phyloP scores from a whole-genome alignment of 2,329 filamentous ascomycete genomes.

The Aspergillus spinulosporus region DNA sequence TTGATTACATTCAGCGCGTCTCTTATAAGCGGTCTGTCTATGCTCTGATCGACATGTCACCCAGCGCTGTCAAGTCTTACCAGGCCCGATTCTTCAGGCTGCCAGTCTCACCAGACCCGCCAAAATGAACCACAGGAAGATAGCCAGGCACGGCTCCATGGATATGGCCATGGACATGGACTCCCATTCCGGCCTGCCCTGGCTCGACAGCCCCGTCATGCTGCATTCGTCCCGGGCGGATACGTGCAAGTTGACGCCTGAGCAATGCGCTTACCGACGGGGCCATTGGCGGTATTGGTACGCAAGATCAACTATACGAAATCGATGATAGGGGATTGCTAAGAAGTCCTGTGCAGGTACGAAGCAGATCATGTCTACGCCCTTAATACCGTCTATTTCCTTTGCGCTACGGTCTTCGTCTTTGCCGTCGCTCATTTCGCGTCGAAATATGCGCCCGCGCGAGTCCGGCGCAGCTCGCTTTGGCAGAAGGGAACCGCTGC shows the following conservation, averaged over 20 bases:
- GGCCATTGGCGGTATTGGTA: constrained; percentile 36
- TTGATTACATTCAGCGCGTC: neutral
- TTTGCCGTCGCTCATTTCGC: constrained; percentile 48
- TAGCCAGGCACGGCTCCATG: neutral
- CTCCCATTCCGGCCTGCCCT: constrained; percentile 22
- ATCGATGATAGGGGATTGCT: neutral
- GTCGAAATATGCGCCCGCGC: constrained; percentile 31
- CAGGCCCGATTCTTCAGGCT: neutral
- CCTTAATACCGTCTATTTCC: constrained; percentile 55
- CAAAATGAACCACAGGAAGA: neutral
- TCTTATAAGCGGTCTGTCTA: neutral
- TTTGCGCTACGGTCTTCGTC: constrained; percentile 51
- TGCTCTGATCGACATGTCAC: neutral
- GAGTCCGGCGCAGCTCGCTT: constrained; percentile 25
- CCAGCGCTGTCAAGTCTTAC: neutral
- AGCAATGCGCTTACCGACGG: constrained; percentile 32
- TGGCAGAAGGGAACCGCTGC: constrained; percentile 39
- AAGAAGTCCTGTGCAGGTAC: neutral
- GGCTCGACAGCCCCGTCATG: constrained; percentile 35
- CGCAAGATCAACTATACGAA: neutral
- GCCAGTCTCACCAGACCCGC: neutral
- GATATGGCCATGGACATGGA: neutral
- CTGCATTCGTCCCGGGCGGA: constrained; percentile 34
- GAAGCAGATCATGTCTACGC: constrained; percentile 52
- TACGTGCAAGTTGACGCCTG: constrained; percentile 31